Evolutionary conservation across 1,139 yeast species (phyloP).

Genomic region (Barnettozyma hawaiiensis): DNA sequence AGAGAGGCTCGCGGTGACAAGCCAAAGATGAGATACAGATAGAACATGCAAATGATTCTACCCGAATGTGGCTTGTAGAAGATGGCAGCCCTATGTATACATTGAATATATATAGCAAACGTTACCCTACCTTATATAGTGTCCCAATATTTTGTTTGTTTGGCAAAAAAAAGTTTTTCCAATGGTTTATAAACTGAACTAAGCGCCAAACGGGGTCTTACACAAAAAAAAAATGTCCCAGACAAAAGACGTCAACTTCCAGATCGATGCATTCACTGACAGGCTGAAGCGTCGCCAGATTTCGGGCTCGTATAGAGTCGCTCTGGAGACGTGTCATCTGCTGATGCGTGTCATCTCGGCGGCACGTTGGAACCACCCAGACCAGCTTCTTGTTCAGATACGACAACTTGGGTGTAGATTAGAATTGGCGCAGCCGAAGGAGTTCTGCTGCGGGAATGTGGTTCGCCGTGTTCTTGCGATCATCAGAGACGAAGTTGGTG

Average conservation of each 20-base stretch:
- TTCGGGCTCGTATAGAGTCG: conserved; percentile 57
- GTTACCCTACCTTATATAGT: too few relatives aligned
- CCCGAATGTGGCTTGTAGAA: too few relatives aligned
- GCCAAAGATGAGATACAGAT: conserved; percentile 26
- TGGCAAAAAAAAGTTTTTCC: not conserved
- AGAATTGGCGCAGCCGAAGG: conserved; percentile 66
- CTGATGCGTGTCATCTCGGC: conserved; percentile 86
- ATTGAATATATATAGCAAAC: too few relatives aligned
- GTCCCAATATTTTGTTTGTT: too few relatives aligned
- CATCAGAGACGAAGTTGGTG: conserved; percentile 83
- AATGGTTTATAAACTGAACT: too few relatives aligned
- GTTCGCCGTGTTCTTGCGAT: conserved; percentile 85
- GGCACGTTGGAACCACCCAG: conserved; percentile 78
- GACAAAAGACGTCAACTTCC: conserved; percentile 24
- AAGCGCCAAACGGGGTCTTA: too few relatives aligned
- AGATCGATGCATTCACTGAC: conserved; percentile 28
- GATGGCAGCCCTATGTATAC: too few relatives aligned
- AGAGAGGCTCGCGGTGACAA: conserved; percentile 44
- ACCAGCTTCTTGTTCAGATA: conserved; percentile 64
- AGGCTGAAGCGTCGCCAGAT: conserved; percentile 69
- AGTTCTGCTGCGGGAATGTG: conserved; percentile 84
- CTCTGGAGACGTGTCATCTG: conserved; percentile 81
- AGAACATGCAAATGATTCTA: too few relatives aligned
- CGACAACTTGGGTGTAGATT: conserved; percentile 57
- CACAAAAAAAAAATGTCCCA: too few relatives aligned